Percentiles rank a stretch among this genome's conserved stretches.
Conservation (phyloP, 495 filamentous ascomycete genomes). For the Talaromyces trachyspermus region DNA sequence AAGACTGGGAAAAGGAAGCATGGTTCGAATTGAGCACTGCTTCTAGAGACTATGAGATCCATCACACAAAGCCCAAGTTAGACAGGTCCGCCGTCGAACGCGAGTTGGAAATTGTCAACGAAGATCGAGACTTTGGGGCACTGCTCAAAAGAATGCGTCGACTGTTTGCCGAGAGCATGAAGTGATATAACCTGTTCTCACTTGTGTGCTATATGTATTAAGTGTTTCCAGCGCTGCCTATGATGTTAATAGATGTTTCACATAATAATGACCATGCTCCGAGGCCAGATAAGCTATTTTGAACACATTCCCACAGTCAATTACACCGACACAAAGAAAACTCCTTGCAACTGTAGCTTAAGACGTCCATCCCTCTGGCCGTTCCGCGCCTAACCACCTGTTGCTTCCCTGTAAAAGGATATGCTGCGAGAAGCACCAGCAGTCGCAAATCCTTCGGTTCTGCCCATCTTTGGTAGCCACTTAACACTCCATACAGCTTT, state of each 20-base stretch:
- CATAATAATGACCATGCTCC: neutral
- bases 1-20: constrained; percentile 80
- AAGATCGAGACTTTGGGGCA: constrained; percentile 69
- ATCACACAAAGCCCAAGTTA: constrained; percentile 69
- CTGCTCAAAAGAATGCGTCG: constrained; percentile 91
- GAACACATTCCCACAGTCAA: constrained; percentile 11
- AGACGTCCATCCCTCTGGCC: neutral
- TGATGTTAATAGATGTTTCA: neutral
- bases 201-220: neutral
- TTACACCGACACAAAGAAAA: too few species aligned
- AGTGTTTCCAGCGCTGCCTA: neutral
- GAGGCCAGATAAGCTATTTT: neutral
- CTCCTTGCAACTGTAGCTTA: too few species aligned
- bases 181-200: too few species aligned
- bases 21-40: constrained; percentile 87
- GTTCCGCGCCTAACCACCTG: constrained; percentile 47
- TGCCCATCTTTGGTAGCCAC: constrained; percentile 74
- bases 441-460: constrained; percentile 79
- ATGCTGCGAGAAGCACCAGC: constrained; percentile 75
- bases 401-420: constrained; percentile 88
- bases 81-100: constrained; percentile 64
- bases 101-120: constrained; percentile 66
- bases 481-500: constrained; percentile 78
- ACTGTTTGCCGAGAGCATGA: constrained; percentile 60
- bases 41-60: constrained; percentile 75